Percentiles rank a stretch among this genome's conserved stretches.
Conservation (phyloP, 2,329 filamentous ascomycete species). For the Phaeoacremonium minimum region DNA sequence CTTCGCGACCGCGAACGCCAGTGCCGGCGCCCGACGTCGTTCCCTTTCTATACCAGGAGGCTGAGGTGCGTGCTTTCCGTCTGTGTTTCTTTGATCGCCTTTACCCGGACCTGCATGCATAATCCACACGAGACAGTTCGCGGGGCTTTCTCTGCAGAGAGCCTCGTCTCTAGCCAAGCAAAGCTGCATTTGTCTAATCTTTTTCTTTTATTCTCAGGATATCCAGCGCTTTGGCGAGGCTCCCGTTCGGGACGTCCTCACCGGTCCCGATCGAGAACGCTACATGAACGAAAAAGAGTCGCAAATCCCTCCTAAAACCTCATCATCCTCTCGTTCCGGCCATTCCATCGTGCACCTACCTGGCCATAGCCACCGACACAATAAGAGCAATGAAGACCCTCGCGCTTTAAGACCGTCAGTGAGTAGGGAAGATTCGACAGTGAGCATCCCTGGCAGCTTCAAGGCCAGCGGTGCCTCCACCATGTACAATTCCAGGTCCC, state of each 20-base stretch:
- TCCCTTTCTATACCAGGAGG: slow-evolving; percentile 93
- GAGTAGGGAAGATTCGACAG: slow-evolving; percentile 69
- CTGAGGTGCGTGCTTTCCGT: slow-evolving; percentile 55
- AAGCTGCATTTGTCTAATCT: not conserved
- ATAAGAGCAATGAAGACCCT: slow-evolving; percentile 63
- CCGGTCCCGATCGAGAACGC: slow-evolving; percentile 65
- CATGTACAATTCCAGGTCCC: slow-evolving; percentile 44
- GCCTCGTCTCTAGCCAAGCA: too few relatives aligned
- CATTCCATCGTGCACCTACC: slow-evolving; percentile 62
- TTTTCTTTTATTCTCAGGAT: slow-evolving; percentile 51
- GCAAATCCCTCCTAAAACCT: slow-evolving; percentile 53
- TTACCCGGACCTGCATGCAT: too few relatives aligned
- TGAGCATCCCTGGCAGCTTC: slow-evolving; percentile 35
- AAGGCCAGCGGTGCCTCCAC: slow-evolving; percentile 44
- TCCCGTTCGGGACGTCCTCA: slow-evolving; percentile 66
- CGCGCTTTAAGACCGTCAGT: slow-evolving; percentile 66
- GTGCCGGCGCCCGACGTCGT: slow-evolving; percentile 89
- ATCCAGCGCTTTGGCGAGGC: slow-evolving; percentile 75
- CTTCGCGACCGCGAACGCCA: slow-evolving; percentile 78
- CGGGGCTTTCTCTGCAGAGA: too few relatives aligned
- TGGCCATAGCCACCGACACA: slow-evolving; percentile 62
- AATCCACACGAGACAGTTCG: too few relatives aligned
- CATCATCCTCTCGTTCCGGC: slow-evolving; percentile 57
- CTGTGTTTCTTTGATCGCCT: too few relatives aligned
- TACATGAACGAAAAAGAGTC: slow-evolving; percentile 47